Evolutionary conservation across 768 basidiomycete species (phyloP).

Genomic region (Dentipellis fragilis): DNA sequence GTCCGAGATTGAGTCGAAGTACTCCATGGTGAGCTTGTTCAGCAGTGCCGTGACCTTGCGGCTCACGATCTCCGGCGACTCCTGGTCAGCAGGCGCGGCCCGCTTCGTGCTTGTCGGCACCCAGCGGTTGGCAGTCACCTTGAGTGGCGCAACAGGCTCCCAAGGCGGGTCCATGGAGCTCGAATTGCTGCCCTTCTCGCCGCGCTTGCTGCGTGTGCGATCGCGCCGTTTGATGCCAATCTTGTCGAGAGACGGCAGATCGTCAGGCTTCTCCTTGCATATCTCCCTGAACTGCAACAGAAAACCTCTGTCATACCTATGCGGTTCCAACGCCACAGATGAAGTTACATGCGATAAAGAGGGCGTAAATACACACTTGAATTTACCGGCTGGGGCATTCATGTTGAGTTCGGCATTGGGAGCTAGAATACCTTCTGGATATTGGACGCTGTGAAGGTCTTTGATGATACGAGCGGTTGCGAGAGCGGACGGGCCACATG

Average conservation of each 20-base stretch:
- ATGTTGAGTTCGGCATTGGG: slow-evolving; percentile 80
- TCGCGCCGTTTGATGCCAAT: slow-evolving; percentile 80
- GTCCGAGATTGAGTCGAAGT: not conserved
- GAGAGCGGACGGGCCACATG: slow-evolving; percentile 45
- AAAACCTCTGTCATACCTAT: slow-evolving; percentile 94
- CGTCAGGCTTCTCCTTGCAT: slow-evolving; percentile 92
- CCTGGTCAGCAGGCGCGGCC: not conserved
- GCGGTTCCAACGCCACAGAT: not conserved
- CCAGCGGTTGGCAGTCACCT: slow-evolving; percentile 68
- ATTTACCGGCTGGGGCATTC: slow-evolving; percentile 79
- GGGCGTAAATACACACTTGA: slow-evolving; percentile 43
- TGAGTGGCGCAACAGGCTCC: slow-evolving; percentile 72
- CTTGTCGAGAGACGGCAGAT: slow-evolving; percentile 79
- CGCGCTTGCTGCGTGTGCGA: slow-evolving; percentile 74
- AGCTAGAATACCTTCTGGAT: slow-evolving; percentile 76
- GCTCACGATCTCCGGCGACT: not conserved
- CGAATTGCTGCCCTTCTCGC: slow-evolving; percentile 54
- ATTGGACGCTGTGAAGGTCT: slow-evolving; percentile 65
- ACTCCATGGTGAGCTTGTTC: not conserved
- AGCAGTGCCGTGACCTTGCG: not conserved
- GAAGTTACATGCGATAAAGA: not conserved
- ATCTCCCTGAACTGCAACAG: slow-evolving; percentile 91
- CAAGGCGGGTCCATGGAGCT: slow-evolving; percentile 26
- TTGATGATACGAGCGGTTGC: slow-evolving; percentile 80
- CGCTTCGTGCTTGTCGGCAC: not conserved